Base-by-base conservation (phyloP, 169 alveolate genomes). In the Eimeria nieschulzi region DNA sequence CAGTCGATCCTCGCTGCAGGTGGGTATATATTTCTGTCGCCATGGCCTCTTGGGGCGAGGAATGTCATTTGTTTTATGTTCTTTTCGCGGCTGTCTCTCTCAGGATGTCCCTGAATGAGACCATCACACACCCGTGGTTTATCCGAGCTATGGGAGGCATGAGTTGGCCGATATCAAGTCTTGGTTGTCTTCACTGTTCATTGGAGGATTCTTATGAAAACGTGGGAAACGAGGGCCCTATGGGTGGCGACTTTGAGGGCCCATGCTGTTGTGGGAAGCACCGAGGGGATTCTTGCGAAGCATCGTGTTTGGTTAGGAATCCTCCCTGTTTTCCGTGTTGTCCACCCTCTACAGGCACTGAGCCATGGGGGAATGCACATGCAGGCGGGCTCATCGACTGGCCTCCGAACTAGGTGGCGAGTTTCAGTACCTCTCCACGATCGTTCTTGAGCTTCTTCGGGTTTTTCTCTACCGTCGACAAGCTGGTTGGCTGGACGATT, bases 1-100 rank as follows among this genome's bases (percentile, higher is more conserved):
- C 55, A 5, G 92, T 73, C 21, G 70, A 73, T 17, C 92, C 92
- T 23, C 92, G 83, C 53, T 46, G 71, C 78, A 55, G 92, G 92
- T 73, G 17, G 8, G 61, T 54, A 25, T 78, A 15, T 25, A 0
- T 9, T 71, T 23, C 19, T 3, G 55, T 71, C 46, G 3, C 46
- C 46, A 33, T 71, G 9, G 6, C 39, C 12, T 71, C 7, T 9
- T 21, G 5, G 23, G 23, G 12, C 39, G 9, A 25, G 54, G 12
- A 39, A 1, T n/a, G 17, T 75, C 33, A 13, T 8, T 46, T 75
- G 9, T 9, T 39, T 5, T 17, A 46, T 19, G 39, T 17, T 17
- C 25, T 12, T 17, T 17, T 66, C 46, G 76, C 15, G 76, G 21
- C 17, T 10, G 23, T 12, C 23, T 13, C 23, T 13, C 53, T 53